These are phyloP conservation scores for Magnaporthiopsis poae DNA, from an alignment of 2,329 filamentous ascomycete species.

Conservation along the genomic window DNA sequence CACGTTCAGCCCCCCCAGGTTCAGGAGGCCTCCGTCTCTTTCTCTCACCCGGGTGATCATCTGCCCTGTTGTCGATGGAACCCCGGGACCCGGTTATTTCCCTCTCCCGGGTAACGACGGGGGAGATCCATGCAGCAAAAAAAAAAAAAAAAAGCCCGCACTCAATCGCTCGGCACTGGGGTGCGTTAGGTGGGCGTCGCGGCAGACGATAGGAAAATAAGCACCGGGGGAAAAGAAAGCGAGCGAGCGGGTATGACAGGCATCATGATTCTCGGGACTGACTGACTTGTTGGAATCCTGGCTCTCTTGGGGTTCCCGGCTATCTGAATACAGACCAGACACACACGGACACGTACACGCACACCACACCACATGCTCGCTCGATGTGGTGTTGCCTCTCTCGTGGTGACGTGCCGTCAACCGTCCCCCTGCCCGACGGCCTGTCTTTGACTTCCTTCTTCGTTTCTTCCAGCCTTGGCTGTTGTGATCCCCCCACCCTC, in stretches of 20 bases:
- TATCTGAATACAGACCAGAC: not conserved
- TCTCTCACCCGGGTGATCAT: not conserved
- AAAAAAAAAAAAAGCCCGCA: not conserved
- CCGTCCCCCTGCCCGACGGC: too few relatives aligned
- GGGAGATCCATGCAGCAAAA: not conserved
- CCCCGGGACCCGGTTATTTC: not conserved
- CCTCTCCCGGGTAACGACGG: not conserved
- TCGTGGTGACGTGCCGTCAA: too few relatives aligned
- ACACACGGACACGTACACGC: not conserved
- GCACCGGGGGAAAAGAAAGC: not conserved
- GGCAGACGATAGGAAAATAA: not conserved
- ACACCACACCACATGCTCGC: not conserved
- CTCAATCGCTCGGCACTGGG: too few relatives aligned
- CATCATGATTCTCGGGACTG: not conserved
- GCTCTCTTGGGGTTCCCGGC: not conserved
- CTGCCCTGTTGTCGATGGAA: not conserved
- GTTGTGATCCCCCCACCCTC: too few relatives aligned
- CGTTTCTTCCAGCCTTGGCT: not conserved
- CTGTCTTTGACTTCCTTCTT: not conserved
- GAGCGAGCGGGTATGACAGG: not conserved
- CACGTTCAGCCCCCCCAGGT: not conserved
- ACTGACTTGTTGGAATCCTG: not conserved
- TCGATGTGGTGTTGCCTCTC: too few relatives aligned
- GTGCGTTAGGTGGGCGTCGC: too few relatives aligned
- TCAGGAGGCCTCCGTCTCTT: not conserved